Evolutionary conservation across 495 filamentous ascomycete species (phyloP), one percentile per base, ranked within the genome.

Genomic region (Paragyromitra xinjiangensis): DNA sequence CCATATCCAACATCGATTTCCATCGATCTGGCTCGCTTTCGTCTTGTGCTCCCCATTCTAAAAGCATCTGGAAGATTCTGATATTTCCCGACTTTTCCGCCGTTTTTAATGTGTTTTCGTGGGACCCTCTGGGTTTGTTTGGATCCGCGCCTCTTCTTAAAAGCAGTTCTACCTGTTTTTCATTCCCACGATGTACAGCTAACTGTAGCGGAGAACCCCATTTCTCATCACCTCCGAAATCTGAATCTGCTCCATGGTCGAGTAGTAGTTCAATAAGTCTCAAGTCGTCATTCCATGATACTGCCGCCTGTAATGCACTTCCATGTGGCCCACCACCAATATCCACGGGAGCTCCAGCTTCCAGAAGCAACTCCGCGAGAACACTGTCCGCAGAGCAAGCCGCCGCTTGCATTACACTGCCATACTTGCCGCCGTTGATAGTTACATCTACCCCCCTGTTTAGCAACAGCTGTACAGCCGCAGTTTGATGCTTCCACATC

Each of bases 291-390:
- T 48, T 61, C 16, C 24, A 65, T 58, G 50, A 24, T 24, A 68
- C 22, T 29, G 61, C 74, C 58, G 68, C 69, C n/a, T 73, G 68
- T 14, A 73, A 58, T 1, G 50, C 51, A 48, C 61, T 72, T 22
- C 68, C 74, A 9, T 61, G 40, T 40, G 40, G 50, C 2, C 68
- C 61, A 11, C 50, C 74, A 48, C 34, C 44, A 22, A 73, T 24
- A 12, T 37, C 24, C 9, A 72, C 22, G 1, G 45, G 44, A 7
- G 68, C 61, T 48, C 68, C 68, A 64, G 74, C 50, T 0, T 44
- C 37, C 6, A 53, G 12, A 5, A 62, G 42, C 26, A 26, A 12
- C 9, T 53, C 66, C 29, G 24, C 68, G 5, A 73, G 34, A 14
- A 8, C 6, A 48, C n/a, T 16, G 19, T 75, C 72, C 11, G 12